Evolutionary conservation across 139 green algal species (phyloP).

Genomic region (Asterochloris erici): DNA sequence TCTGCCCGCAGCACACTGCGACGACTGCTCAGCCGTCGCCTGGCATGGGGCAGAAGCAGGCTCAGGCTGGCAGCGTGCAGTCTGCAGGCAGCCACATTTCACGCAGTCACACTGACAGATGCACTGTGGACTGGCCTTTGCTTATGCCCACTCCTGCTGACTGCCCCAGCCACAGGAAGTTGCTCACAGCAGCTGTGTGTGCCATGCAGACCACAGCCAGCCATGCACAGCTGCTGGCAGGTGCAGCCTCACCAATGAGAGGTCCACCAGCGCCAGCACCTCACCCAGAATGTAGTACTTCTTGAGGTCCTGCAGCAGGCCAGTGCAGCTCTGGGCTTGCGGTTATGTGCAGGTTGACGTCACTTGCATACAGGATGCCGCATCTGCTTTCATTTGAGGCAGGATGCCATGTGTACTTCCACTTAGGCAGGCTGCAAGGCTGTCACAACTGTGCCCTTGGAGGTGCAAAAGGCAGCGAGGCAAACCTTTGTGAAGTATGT

Average conservation of each 20-base stretch:
- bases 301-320: conserved; percentile 32
- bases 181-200: no score
- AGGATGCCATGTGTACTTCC: no score
- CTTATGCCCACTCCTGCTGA: no score
- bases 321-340: not conserved
- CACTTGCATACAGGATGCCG: conserved; percentile 14
- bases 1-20: not conserved
- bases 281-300: conserved; percentile 69
- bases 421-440: not conserved
- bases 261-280: conserved; percentile 66
- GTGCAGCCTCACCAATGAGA: conserved; percentile 48
- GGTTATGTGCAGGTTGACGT: not conserved
- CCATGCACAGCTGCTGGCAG: no score
- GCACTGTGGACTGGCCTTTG: no score
- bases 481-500: conserved; percentile 31
- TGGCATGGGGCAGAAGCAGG: not conserved
- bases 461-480: not conserved
- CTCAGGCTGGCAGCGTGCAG: no score
- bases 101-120: no score
- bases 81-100: no score
- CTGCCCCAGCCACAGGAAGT: no score
- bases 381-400: no score
- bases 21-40: not conserved
- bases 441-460: not conserved
- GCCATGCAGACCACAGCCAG: no score